Evolutionary conservation across 345 rosid genomes (phyloP).

Genomic region (Carallia brachiata): DNA sequence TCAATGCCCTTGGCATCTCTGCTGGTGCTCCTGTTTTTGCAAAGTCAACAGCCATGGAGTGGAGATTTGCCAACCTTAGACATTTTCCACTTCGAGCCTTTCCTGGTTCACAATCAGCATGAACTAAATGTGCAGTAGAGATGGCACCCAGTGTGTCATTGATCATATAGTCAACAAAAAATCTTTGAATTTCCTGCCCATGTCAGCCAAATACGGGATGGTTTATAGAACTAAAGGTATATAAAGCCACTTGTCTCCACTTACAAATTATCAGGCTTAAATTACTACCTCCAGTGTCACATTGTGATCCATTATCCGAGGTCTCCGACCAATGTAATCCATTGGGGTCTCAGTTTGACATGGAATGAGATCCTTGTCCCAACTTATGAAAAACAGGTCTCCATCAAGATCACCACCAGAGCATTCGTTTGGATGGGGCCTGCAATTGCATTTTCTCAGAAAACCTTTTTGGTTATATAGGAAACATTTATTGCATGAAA

Average conservation of each 20-base stretch:
- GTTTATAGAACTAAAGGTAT: background rate
- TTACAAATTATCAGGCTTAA: background rate
- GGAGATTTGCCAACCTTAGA: slow-evolving; percentile 74
- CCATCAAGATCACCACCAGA: slow-evolving; percentile 99
- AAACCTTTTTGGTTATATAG: too few species aligned
- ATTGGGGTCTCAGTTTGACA: slow-evolving; percentile 66
- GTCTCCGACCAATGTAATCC: slow-evolving; percentile 76
- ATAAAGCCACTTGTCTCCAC: background rate
- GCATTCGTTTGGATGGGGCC: slow-evolving; percentile 99
- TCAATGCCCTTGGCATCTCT: slow-evolving; percentile 75
- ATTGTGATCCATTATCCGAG: slow-evolving; percentile 81
- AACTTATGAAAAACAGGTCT: slow-evolving; percentile 78
- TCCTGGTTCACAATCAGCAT: slow-evolving; percentile 75
- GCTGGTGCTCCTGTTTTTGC: slow-evolving; percentile 95
- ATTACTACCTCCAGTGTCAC: slow-evolving; percentile 86
- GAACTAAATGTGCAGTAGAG: slow-evolving; percentile 88
- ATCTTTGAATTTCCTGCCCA: slow-evolving; percentile 78
- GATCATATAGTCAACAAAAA: slow-evolving; percentile 86
- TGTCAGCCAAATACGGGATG: slow-evolving; percentile 15
- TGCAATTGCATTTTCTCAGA: slow-evolving; percentile 18
- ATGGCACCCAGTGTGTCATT: slow-evolving; percentile 85
- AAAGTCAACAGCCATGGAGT: slow-evolving; percentile 93
- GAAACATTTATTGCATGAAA: background rate
- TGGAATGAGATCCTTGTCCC: slow-evolving; percentile 84
- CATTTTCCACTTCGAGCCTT: slow-evolving; percentile 74